Percentiles rank a stretch among this genome's conserved stretches.
These are phyloP conservation scores for Davidsoniella eucalypti DNA, from an alignment of 2,329 filamentous ascomycete species.

Conservation along the genomic window DNA sequence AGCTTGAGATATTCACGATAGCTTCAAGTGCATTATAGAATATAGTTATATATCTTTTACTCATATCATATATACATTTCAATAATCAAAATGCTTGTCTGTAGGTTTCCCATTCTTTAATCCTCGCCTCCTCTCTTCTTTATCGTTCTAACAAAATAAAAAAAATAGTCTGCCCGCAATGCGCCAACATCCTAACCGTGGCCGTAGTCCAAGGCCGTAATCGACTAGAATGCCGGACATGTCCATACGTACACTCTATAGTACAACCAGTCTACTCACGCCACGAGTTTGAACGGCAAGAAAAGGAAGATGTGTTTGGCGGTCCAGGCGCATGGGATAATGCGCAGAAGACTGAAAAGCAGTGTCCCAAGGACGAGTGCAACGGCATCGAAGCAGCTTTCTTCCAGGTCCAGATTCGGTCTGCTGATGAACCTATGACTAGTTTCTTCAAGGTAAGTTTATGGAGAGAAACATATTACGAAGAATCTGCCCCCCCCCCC, in stretches of 20 bases:
- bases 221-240: conserved; percentile 88
- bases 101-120: conserved; percentile 24
- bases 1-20: background rate
- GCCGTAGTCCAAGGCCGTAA: conserved; percentile 46
- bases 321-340: conserved; percentile 82
- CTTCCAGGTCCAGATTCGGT: conserved; percentile 93
- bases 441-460: conserved; percentile 69
- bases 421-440: conserved; percentile 97
- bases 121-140: background rate
- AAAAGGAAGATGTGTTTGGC: conserved; percentile 79
- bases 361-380: conserved; percentile 71
- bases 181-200: conserved; percentile 70
- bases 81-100: conserved; percentile 41
- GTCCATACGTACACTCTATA: conserved; percentile 79
- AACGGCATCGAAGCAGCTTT: conserved; percentile 75
- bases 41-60: background rate
- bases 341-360: conserved; percentile 65
- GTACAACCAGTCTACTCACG: conserved; percentile 65
- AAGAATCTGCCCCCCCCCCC: no score
- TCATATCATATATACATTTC: background rate
- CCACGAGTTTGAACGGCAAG: conserved; percentile 70
- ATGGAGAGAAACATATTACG: conserved; percentile 7
- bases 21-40: background rate
- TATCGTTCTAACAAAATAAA: conserved; percentile 13
- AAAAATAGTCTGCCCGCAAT: conserved; percentile 57